phyloP scores from a whole-genome alignment of 2,329 filamentous ascomycete species.

The Epichloe gansuensis region DNA sequence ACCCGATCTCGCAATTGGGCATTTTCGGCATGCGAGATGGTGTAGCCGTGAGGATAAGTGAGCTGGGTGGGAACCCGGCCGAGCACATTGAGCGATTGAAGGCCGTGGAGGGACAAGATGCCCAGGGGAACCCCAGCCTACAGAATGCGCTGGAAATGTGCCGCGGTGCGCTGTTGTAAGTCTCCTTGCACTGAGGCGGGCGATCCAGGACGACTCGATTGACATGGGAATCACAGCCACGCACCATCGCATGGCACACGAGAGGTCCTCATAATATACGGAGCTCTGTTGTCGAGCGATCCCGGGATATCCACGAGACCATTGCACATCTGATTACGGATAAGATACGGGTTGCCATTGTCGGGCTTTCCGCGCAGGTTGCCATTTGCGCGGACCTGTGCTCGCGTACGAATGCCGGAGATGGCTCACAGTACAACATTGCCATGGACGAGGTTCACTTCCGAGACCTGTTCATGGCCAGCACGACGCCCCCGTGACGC shows the following conservation, averaged over 20 bases:
- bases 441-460: conserved; percentile 70
- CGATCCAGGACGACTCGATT: neutral
- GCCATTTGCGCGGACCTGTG: conserved; percentile 87
- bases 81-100: conserved; percentile 74
- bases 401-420: conserved; percentile 72
- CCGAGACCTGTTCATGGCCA: conserved; percentile 73
- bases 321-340: conserved; percentile 68
- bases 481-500: conserved; percentile 84
- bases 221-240: conserved; percentile 41
- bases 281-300: conserved; percentile 79
- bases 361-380: conserved; percentile 83
- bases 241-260: conserved; percentile 86
- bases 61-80: conserved; percentile 82
- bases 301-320: conserved; percentile 89
- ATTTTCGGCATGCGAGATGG: conserved; percentile 91
- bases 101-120: conserved; percentile 51
- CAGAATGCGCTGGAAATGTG: conserved; percentile 97
- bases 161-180: conserved; percentile 73
- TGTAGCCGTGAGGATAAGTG: conserved; percentile 71
- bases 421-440: conserved; percentile 65
- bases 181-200: neutral
- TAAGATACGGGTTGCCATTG: conserved; percentile 75
- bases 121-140: conserved; percentile 65
- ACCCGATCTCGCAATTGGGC: conserved; percentile 90
- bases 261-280: conserved; percentile 85